These are phyloP conservation scores for Meira miltonrushii DNA, from an alignment of 1,284 basidiomycete species.

Conservation along the genomic window DNA sequence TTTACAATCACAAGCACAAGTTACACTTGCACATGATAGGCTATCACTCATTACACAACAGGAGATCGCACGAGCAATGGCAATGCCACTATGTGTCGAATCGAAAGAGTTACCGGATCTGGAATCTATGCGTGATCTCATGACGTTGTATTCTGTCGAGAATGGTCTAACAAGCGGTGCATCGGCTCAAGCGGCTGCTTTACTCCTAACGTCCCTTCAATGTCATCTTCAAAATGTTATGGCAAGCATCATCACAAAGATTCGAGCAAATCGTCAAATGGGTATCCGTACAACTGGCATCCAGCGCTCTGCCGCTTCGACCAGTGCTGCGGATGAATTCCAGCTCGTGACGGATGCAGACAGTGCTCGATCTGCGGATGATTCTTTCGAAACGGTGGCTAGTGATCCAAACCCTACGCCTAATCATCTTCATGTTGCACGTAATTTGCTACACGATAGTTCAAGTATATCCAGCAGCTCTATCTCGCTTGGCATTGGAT, in stretches of 20 bases:
- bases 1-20: slow-evolving; percentile 28
- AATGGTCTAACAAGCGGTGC: slow-evolving; percentile 51
- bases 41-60: slow-evolving; percentile 28
- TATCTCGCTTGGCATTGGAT: slow-evolving; percentile 16
- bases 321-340: slow-evolving; percentile 13
- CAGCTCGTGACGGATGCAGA: slow-evolving; percentile 14
- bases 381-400: slow-evolving; percentile 18
- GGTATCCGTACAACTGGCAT: slow-evolving; percentile 31
- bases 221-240: slow-evolving; percentile 46
- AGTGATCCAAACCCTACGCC: slow-evolving; percentile 7
- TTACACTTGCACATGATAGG: slow-evolving; percentile 26
- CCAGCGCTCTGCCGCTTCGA: slow-evolving; percentile 13
- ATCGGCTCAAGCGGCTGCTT: slow-evolving; percentile 48
- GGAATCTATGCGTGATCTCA: slow-evolving; percentile 53
- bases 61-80: slow-evolving; percentile 33
- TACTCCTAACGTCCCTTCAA: slow-evolving; percentile 50
- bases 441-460: not conserved
- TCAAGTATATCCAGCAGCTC: slow-evolving; percentile 5
- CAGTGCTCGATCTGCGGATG: slow-evolving; percentile 16
- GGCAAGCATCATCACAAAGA: slow-evolving; percentile 38
- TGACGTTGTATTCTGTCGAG: slow-evolving; percentile 53
- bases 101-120: slow-evolving; percentile 52
- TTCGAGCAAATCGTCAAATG: slow-evolving; percentile 37
- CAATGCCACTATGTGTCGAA: slow-evolving; percentile 51
- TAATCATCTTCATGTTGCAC: not conserved